Percentiles rank a stretch among this genome's conserved stretches.
Evolutionary conservation across 2,329 filamentous ascomycete genomes (phyloP).

Genomic region (Alternaria viburni): DNA sequence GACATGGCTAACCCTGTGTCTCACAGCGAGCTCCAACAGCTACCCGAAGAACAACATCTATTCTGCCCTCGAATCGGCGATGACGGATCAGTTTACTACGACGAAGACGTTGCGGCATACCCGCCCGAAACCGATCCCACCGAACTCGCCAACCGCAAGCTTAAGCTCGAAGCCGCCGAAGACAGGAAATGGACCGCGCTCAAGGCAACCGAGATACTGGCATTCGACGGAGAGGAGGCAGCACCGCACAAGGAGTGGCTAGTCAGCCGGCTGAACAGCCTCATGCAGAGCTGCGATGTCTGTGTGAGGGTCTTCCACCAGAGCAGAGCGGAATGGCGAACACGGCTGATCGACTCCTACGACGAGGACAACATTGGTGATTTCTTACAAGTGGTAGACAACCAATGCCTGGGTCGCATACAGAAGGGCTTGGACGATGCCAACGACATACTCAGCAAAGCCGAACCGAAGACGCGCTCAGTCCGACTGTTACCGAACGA

Average conservation of each 20-base stretch:
- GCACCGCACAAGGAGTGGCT: constrained; percentile 51
- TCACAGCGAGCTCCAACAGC: constrained; percentile 45
- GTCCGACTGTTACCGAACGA: constrained; percentile 60
- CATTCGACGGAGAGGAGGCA: constrained; percentile 57
- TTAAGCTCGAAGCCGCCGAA: constrained; percentile 48
- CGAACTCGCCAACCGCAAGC: constrained; percentile 35
- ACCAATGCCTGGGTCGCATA: constrained; percentile 55
- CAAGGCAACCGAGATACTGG: constrained; percentile 54
- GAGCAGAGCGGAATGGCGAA: constrained; percentile 49
- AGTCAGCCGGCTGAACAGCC: constrained; percentile 46
- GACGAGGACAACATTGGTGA: constrained; percentile 52
- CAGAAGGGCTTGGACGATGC: constrained; percentile 51
- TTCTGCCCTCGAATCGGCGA: constrained; percentile 55
- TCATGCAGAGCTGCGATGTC: constrained; percentile 57
- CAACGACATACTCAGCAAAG: constrained; percentile 47
- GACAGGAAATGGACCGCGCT: constrained; percentile 51
- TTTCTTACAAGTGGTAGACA: constrained; percentile 55
- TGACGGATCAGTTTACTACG: constrained; percentile 49
- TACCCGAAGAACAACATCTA: constrained; percentile 52
- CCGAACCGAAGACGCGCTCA: constrained; percentile 59
- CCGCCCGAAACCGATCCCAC: constrained; percentile 36
- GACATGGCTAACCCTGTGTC: constrained; percentile 28
- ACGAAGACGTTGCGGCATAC: constrained; percentile 51
- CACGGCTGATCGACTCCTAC: constrained; percentile 51
- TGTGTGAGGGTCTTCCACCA: constrained; percentile 59